These are phyloP conservation scores for Moesziomyces antarcticus DNA, from an alignment of 1,284 basidiomycete genomes.

Conservation along the genomic window DNA sequence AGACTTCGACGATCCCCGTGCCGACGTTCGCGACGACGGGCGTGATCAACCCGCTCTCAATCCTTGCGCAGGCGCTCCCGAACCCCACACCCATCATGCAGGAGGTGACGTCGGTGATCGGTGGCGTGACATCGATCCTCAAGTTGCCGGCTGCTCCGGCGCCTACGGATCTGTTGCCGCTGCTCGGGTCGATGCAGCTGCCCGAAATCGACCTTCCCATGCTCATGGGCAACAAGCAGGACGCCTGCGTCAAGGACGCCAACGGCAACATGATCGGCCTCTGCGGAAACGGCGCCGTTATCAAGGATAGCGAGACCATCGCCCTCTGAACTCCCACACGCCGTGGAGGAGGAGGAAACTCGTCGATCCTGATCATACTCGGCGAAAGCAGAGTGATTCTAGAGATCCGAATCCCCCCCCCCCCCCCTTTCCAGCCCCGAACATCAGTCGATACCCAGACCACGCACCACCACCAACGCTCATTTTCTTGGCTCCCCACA, in stretches of 20 bases:
- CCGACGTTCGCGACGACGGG: slow-evolving; percentile 17
- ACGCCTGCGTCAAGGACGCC: slow-evolving; percentile 31
- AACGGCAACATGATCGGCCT: slow-evolving; percentile 30
- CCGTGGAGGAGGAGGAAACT: not conserved
- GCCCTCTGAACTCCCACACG: slow-evolving; percentile 7
- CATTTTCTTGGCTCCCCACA: not conserved
- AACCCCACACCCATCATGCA: slow-evolving; percentile 18
- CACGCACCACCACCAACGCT: too few relatives aligned
- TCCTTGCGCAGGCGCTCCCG: slow-evolving; percentile 21
- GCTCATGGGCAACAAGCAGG: slow-evolving; percentile 23
- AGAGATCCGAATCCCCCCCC: not conserved
- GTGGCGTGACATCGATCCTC: slow-evolving; percentile 23
- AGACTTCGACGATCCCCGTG: slow-evolving; percentile 14
- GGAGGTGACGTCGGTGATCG: slow-evolving; percentile 27
- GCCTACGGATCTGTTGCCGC: slow-evolving; percentile 28
- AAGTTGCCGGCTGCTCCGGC: slow-evolving; percentile 14
- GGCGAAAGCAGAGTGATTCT: too few relatives aligned
- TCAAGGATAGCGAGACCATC: slow-evolving; percentile 35
- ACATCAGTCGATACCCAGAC: not conserved
- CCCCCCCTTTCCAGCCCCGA: slow-evolving; percentile 8
- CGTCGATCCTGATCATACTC: not conserved
- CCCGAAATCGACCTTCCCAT: slow-evolving; percentile 30
- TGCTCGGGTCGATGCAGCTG: slow-evolving; percentile 22
- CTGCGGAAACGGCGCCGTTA: slow-evolving; percentile 20
- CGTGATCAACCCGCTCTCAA: slow-evolving; percentile 31